Percentiles rank a stretch among this genome's conserved stretches.
phyloP scores from a whole-genome alignment of 2,329 filamentous ascomycete species.

The Penicillium occitanis region DNA sequence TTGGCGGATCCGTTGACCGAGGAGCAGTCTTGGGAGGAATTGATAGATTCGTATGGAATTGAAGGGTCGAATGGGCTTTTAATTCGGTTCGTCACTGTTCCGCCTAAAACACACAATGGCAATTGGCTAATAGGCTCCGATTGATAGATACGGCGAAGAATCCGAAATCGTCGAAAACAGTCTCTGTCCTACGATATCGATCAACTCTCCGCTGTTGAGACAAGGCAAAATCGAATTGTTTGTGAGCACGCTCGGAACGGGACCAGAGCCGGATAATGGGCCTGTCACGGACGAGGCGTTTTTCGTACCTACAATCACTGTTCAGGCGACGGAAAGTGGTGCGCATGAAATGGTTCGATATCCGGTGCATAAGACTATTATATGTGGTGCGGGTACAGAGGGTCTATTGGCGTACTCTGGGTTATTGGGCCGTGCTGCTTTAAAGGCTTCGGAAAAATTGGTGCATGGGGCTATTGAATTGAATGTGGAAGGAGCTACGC shows the following conservation, averaged over 20 bases:
- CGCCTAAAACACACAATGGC: not conserved
- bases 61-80: slow-evolving; percentile 58
- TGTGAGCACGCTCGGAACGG: slow-evolving; percentile 54
- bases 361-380: slow-evolving; percentile 77
- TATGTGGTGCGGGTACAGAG: slow-evolving; percentile 71
- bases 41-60: slow-evolving; percentile 54
- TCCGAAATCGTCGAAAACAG: slow-evolving; percentile 49
- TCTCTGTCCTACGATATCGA: slow-evolving; percentile 54
- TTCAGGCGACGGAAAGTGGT: slow-evolving; percentile 63
- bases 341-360: slow-evolving; percentile 68
- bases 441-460: slow-evolving; percentile 33
- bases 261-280: slow-evolving; percentile 49
- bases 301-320: slow-evolving; percentile 73
- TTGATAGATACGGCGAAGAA: slow-evolving; percentile 55
- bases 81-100: slow-evolving; percentile 47
- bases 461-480: slow-evolving; percentile 41
- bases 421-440: slow-evolving; percentile 33
- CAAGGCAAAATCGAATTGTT: slow-evolving; percentile 61
- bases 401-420: slow-evolving; percentile 54
- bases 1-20: slow-evolving; percentile 68
- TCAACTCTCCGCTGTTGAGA: slow-evolving; percentile 58
- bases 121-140: not conserved
- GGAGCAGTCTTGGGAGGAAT: slow-evolving; percentile 65
- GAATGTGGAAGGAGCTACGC: slow-evolving; percentile 47
- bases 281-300: slow-evolving; percentile 60